Conservation (phyloP, 1,139 yeast genomes). For the Pichia kudriavzevii region DNA sequence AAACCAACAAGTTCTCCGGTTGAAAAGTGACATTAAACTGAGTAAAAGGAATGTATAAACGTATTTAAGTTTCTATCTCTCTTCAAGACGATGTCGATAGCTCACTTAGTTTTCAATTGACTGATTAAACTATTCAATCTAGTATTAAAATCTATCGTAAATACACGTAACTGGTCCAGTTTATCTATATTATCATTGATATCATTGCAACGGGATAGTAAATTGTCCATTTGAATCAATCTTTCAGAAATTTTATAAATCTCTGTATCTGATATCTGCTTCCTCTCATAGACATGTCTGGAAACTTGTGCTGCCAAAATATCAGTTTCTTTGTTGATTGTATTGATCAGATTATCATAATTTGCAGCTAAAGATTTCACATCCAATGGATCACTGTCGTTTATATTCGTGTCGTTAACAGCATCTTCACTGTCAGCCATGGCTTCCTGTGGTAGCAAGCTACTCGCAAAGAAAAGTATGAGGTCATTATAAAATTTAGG, state of each 20-base stretch:
- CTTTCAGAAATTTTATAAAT: conserved; percentile 29
- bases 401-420: conserved; percentile 10
- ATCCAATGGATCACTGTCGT: conserved; percentile 54
- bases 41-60: conserved; percentile 2
- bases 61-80: not conserved
- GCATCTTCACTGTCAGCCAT: not conserved
- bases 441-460: not conserved
- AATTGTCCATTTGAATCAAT: conserved; percentile 24
- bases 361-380: conserved; percentile 49
- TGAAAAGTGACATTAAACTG: conserved; percentile 8
- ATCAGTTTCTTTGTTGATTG: conserved; percentile 41
- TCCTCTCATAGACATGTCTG: conserved; percentile 28
- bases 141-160: conserved; percentile 35
- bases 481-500: too few species aligned
- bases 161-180: conserved; percentile 54
- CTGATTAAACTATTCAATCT: conserved; percentile 28
- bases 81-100: too few species aligned
- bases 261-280: conserved; percentile 23
- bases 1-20: conserved; percentile 12
- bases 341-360: conserved; percentile 56
- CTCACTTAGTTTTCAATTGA: conserved; percentile 7
- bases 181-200: conserved; percentile 59
- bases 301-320: conserved; percentile 28
- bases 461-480: too few species aligned
- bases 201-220: conserved; percentile 17